Base-by-base conservation (phyloP, 345 rosid species). In the Brassica nigra region DNA sequence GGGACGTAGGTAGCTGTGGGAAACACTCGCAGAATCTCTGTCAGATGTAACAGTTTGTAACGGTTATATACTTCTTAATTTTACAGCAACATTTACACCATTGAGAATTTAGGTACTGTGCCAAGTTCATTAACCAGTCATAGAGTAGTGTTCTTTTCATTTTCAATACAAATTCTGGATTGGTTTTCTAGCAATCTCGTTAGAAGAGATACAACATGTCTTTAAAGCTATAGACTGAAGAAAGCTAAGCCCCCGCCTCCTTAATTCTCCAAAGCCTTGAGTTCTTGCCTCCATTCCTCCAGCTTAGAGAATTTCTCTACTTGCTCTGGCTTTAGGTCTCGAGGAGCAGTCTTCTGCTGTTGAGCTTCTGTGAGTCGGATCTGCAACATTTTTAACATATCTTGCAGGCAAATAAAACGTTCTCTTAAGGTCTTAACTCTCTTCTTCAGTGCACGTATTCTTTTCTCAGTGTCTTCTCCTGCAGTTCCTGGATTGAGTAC, bases 351-450 rank as follows among this genome's bases (percentile, higher is more conserved):
- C 85, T 91, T 93, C 83, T 88, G 93, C 83, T 79, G 93, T 80
- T 95, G 94, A 59, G 88, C 91, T 86, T 95, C 98, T 37, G 95
- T 90, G 59, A 87, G 87, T 68, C 97, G 93, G 71, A 95, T 89
- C 99, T 95, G 91, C 75, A 80, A 75, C 44, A n/a, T n/a, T 62
- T 37, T 69, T 52, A 12, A 42, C 68, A 20, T 20, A 20, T 20
- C 23, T 20, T 20, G 23, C 23, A 20, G 23, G 23, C 23, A 20
- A 20, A 20, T 20, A 20, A 20, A 20, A 20, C 23, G 23, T 20
- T 20, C 23, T 20, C 23, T 20, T 20, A 20, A 20, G 23, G 23
- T 20, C 23, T 20, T 20, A 20, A 20, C 99, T 91, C 93, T 95
- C 88, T 95, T 91, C 84, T 86, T 95, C 29, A 95, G 89, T 28